Conservation (phyloP, 805 yeast genomes). For the Middelhovenomyces tepae region DNA sequence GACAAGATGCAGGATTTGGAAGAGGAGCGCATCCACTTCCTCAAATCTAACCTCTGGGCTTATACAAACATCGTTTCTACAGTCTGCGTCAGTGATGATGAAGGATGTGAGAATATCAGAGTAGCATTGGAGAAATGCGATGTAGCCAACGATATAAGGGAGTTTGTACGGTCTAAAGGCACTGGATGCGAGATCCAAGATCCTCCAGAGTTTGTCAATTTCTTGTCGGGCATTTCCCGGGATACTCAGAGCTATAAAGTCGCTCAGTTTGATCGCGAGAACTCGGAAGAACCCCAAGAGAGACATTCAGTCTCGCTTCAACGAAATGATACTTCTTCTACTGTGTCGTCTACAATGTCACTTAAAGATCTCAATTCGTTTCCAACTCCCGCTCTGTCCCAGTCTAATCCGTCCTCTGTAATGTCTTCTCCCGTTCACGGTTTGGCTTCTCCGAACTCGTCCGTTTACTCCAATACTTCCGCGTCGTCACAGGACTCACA, state of each 20-base stretch:
- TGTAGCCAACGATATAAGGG: conserved; percentile 47
- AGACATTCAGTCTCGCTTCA: conserved; percentile 1
- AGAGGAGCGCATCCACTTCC: conserved; percentile 58
- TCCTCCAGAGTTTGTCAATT: conserved; percentile 60
- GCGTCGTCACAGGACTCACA: too few species aligned
- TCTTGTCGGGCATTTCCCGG: conserved; percentile 33
- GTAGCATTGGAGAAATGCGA: conserved; percentile 59
- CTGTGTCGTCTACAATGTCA: too few species aligned
- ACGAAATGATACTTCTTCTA: too few species aligned
- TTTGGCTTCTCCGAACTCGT: conserved; percentile 17
- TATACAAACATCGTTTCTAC: conserved; percentile 67
- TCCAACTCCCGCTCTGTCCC: conserved; percentile 11
- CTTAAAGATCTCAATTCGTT: conserved; percentile 10
- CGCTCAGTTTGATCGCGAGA: conserved; percentile 27
- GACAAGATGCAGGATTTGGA: conserved; percentile 60
- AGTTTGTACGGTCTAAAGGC: conserved; percentile 45
- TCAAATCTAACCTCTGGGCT: conserved; percentile 68
- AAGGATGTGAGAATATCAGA: conserved; percentile 64
- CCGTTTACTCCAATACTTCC: conserved; percentile 19
- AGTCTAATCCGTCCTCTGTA: conserved; percentile 13
- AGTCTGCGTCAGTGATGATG: conserved; percentile 71
- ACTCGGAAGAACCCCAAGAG: conserved; percentile 3
- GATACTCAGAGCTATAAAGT: conserved; percentile 21
- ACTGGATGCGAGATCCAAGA: conserved; percentile 57
- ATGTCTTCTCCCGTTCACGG: conserved; percentile 17